Percentiles rank a stretch among this genome's conserved stretches.
phyloP scores from a whole-genome alignment of 129 eudicot species.

The Flaveria bidentis region DNA sequence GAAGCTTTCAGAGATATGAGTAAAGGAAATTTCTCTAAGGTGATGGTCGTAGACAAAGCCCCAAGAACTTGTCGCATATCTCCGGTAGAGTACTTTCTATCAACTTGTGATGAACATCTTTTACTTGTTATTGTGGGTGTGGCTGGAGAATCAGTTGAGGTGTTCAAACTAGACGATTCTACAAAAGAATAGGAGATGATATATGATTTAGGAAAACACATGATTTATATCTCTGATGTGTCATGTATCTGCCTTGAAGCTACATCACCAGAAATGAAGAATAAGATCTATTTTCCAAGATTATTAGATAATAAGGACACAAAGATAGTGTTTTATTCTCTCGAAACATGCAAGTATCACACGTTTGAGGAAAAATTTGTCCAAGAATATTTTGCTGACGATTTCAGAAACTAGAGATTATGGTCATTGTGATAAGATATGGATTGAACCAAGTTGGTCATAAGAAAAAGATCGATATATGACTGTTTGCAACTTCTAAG shows the following conservation, averaged over 20 bases:
- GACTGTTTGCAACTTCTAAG: neutral
- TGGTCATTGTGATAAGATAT: neutral
- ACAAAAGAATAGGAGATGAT: neutral
- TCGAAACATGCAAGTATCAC: constrained; percentile 3
- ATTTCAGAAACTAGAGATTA: neutral
- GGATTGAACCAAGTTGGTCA: constrained; percentile 10
- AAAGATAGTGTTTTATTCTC: neutral
- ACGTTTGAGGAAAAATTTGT: neutral
- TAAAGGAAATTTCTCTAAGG: neutral
- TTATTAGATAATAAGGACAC: neutral
- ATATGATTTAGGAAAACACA: neutral
- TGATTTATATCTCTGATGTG: neutral
- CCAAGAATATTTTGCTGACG: neutral
- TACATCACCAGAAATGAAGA: neutral
- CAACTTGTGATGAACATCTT: neutral
- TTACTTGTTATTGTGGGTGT: neutral
- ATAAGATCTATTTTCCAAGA: neutral
- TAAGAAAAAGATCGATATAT: neutral
- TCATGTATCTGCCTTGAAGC: constrained; percentile 3
- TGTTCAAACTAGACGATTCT: neutral
- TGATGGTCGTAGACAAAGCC: neutral
- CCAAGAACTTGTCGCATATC: neutral
- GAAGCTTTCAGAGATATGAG: neutral
- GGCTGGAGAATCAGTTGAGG: neutral
- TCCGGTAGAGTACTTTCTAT: neutral